Evolutionary conservation across 176 grass and related monocot genomes (phyloP).

Genomic region (Aegilops bicornis): DNA sequence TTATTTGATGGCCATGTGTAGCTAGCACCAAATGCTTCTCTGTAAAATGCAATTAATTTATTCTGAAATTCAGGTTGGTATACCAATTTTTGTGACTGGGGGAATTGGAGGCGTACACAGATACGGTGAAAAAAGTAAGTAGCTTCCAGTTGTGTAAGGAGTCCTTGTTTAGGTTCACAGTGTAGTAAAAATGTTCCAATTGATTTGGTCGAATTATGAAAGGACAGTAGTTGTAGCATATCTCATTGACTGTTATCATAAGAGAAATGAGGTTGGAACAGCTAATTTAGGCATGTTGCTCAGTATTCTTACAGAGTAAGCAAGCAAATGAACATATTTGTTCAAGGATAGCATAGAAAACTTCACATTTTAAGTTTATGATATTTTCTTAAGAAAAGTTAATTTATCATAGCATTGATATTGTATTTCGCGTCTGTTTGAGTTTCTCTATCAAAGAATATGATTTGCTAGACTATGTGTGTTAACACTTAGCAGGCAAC

Average conservation of each 20-base stretch:
- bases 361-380: not conserved
- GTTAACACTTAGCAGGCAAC: not conserved
- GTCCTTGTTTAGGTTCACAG: not conserved
- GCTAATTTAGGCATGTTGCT: not conserved
- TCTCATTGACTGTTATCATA: not conserved
- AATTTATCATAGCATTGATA: not conserved
- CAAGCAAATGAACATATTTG: not conserved
- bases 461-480: not conserved
- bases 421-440: not conserved
- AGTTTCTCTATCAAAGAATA: not conserved
- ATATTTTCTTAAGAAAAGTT: not conserved
- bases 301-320: not conserved
- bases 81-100: conserved; percentile 87
- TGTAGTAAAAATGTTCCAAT: not conserved
- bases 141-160: not conserved
- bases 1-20: conserved; percentile 7
- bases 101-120: conserved; percentile 91
- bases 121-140: conserved; percentile 84
- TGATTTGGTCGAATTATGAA: not conserved
- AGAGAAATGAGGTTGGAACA: not conserved
- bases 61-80: conserved; percentile 67
- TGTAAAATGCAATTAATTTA: not conserved
- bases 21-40: not conserved
- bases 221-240: not conserved
- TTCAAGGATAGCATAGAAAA: not conserved